Conservation (phyloP, 352 stramenopile species). For the Pythium scleroteichum region DNA sequence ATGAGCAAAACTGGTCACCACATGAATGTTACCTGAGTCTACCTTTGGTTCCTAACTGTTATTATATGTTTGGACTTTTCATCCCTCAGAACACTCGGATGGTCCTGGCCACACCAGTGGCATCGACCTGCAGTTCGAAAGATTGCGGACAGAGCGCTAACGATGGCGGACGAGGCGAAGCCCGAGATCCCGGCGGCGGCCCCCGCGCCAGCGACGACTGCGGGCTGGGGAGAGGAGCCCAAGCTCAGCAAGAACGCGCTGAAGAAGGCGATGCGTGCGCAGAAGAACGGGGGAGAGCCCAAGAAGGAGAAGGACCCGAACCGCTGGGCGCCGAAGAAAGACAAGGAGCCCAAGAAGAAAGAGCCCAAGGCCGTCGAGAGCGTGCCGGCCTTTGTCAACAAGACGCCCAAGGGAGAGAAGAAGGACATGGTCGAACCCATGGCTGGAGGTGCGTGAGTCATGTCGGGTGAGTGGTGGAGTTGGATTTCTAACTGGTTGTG, state of each 20-base stretch:
- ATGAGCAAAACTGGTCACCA: too few relatives aligned
- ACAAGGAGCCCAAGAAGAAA: slow-evolving; percentile 87
- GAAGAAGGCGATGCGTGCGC: slow-evolving; percentile 91
- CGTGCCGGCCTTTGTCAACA: slow-evolving; percentile 86
- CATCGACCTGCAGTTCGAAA: slow-evolving; percentile 25
- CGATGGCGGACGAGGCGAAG: slow-evolving; percentile 23
- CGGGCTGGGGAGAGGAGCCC: slow-evolving; percentile 30
- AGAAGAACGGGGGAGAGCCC: slow-evolving; percentile 82
- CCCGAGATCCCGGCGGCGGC: slow-evolving; percentile 19
- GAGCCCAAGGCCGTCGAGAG: slow-evolving; percentile 41
- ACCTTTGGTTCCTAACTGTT: background rate
- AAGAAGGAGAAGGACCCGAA: slow-evolving; percentile 97
- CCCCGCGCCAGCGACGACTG: slow-evolving; percentile 16
- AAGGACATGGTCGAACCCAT: slow-evolving; percentile 93
- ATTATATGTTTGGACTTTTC: too few relatives aligned
- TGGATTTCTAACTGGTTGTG: background rate
- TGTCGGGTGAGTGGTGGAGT: background rate
- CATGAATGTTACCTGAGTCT: too few relatives aligned
- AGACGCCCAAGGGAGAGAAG: slow-evolving; percentile 93
- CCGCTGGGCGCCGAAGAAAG: slow-evolving; percentile 83
- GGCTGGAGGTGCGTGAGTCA: slow-evolving; percentile 31
- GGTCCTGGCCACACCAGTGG: background rate
- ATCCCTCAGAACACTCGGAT: too few relatives aligned
- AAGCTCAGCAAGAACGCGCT: slow-evolving; percentile 96
- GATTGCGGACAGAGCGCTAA: slow-evolving; percentile 13